Evolutionary conservation across 2,329 filamentous ascomycete species (phyloP), one percentile per base, ranked within the genome.

Genomic region (Colletotrichum zoysiae): DNA sequence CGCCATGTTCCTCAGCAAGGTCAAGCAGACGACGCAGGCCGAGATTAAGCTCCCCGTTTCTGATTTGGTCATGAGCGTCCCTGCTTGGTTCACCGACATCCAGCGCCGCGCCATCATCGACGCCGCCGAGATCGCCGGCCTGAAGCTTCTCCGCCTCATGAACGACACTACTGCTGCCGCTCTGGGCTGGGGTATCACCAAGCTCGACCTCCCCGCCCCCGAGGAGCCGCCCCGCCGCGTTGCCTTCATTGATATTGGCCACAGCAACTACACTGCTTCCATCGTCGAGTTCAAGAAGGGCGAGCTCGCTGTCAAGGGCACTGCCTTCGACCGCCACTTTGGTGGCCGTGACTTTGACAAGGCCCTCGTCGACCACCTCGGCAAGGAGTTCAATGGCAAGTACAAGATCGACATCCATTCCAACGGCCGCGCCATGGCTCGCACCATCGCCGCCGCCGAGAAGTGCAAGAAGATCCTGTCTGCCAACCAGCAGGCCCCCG

Each of bases 401-500:
- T 97, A 94, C 90, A 97, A 97, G 89, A 93, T 98, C 77, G 95
- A 98, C 82, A 95, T 99, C 85, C 90, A 91, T 83, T 91, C 90
- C 76, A 96, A 98, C 86, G 89, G 91, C 76, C 97, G 97, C 86
- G 96, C 95, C 71, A 90, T 92, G 82, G 91, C 95, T 76, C 94
- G 96, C 81, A 93, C 97, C 77, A 89, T 93, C 53, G 91, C 94
- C 74, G 95, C 93, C 69, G 95, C 95, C 67, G 96, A 99, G 89
- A 98, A 97, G 89, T 86, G 97, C 81, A 99, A 99, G 92, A 98
- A 98, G 91, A 92, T 98, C 67, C 87, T 99, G 68, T 98, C 95
- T 46, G 96, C 96, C 81, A 98, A 98, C 86, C 93, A 95, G 77
- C 89, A 93, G 80, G 95, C 95, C 23, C 94, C 95, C 61, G 84